Base-by-base conservation (phyloP, 2,329 filamentous ascomycete genomes). In the Acrocalymma vagum region DNA sequence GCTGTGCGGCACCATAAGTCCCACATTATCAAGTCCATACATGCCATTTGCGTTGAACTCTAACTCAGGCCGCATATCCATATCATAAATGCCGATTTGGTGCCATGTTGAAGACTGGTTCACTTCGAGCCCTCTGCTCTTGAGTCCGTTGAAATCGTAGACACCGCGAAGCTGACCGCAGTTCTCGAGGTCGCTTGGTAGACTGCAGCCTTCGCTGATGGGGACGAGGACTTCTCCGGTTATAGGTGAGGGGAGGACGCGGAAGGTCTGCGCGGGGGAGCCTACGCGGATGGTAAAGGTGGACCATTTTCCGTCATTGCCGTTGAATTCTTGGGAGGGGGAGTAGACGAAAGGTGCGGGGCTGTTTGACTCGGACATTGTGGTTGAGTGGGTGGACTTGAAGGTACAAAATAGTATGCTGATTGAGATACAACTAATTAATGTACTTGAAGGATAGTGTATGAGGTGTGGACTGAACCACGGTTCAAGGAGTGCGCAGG, bases 281-380 rank as follows among this genome's bases (percentile, higher is more conserved):
- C 63, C 63, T 5, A 59, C 48, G 21, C 48, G 42, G n/a, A 67
- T 47, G 13, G 42, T 31, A 27, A 67, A 65, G 16, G 53, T 62
- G 3, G 51, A 58, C 62, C 62, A 65, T 24, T 37, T 38, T 6
- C 51, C 51, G 26, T 54, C 51, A 11, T 42, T 17, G 6, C 47
- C 47, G 11, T 50, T n/a, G n/a, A n/a, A n/a, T n/a, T n/a, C n/a
- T n/a, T n/a, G n/a, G n/a, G n/a, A n/a, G n/a, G n/a, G n/a, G n/a
- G n/a, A n/a, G n/a, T n/a, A n/a, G n/a, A n/a, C n/a, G n/a, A n/a
- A n/a, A n/a, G n/a, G n/a, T n/a, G n/a, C n/a, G n/a, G n/a, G n/a
- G n/a, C n/a, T n/a, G n/a, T n/a, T n/a, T n/a, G n/a, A n/a, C n/a
- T n/a, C n/a, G n/a, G n/a, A n/a, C n/a, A n/a, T n/a, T n/a, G n/a